Evolutionary conservation across 2,329 filamentous ascomycete genomes (phyloP).

Genomic region (Sarocladium kiliense): DNA sequence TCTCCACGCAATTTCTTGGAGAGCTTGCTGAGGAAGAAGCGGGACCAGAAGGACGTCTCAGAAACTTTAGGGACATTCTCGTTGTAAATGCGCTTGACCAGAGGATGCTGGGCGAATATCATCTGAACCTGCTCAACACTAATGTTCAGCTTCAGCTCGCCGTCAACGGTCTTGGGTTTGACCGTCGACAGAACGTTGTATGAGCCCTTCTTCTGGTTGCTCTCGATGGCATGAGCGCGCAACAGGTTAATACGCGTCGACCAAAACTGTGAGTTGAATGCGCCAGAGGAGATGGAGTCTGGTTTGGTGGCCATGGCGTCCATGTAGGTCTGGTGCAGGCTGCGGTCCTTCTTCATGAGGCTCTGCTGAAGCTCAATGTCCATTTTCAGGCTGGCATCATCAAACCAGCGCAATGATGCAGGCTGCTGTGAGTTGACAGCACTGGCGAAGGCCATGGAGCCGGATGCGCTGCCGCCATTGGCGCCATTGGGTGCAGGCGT

Average conservation of each 20-base stretch:
- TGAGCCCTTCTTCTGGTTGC: conserved; percentile 76
- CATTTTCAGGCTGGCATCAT: conserved; percentile 70
- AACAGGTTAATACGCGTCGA: conserved; percentile 80
- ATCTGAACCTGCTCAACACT: conserved; percentile 83
- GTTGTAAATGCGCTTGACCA: conserved; percentile 87
- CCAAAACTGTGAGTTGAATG: conserved; percentile 94
- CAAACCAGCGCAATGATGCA: conserved; percentile 64
- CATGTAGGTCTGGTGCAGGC: conserved; percentile 78
- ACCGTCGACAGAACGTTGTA: conserved; percentile 93
- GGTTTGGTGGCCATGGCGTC: conserved; percentile 81
- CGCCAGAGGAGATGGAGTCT: conserved; percentile 70
- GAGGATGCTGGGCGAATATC: conserved; percentile 87
- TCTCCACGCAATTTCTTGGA: conserved; percentile 91
- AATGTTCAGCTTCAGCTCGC: conserved; percentile 68
- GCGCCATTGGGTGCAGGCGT: conserved; percentile 21
- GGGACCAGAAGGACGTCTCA: conserved; percentile 83
- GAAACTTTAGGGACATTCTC: conserved; percentile 81
- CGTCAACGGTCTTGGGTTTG: conserved; percentile 54
- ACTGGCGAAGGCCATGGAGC: conserved; percentile 73
- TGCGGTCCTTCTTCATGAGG: conserved; percentile 73
- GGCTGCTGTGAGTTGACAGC: conserved; percentile 50
- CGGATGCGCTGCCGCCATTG: conserved; percentile 44
- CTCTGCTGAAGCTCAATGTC: conserved; percentile 85
- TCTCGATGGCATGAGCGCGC: conserved; percentile 85
- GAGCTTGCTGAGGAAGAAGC: conserved; percentile 87